These are phyloP conservation scores for Cladorrhinum sp. DNA, from an alignment of 2,329 filamentous ascomycete genomes.

Conservation along the genomic window DNA sequence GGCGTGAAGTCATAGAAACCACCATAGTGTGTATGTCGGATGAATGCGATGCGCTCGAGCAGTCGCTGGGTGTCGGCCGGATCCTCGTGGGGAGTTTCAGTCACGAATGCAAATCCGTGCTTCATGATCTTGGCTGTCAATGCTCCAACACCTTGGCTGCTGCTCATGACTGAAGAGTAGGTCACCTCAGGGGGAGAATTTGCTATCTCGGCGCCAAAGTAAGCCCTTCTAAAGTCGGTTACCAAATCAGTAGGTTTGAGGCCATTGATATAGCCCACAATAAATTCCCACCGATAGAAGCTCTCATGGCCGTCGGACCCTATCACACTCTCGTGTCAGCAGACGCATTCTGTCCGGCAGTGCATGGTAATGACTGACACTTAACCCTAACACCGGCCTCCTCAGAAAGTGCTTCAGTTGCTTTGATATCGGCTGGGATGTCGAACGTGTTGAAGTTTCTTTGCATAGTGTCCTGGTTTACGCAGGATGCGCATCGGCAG, in stretches of 20 bases:
- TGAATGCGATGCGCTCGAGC: conserved; percentile 78
- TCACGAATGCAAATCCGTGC: conserved; percentile 76
- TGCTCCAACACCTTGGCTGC: conserved; percentile 50
- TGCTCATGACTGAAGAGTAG: conserved; percentile 59
- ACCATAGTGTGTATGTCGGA: conserved; percentile 89
- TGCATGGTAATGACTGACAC: background rate
- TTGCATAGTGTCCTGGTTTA: conserved; percentile 69
- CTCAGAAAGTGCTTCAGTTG: conserved; percentile 32
- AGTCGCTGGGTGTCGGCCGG: conserved; percentile 72
- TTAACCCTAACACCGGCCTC: conserved; percentile 10
- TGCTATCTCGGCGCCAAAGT: conserved; percentile 34
- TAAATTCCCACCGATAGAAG: conserved; percentile 62
- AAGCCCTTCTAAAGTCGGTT: background rate
- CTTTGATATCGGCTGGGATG: conserved; percentile 45
- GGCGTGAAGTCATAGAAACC: conserved; percentile 78
- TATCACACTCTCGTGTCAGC: conserved; percentile 37
- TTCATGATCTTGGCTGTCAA: conserved; percentile 62
- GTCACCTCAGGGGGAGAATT: conserved; percentile 54
- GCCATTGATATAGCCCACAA: conserved; percentile 45
- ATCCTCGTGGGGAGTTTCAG: conserved; percentile 59
- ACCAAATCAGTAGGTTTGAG: conserved; percentile 23
- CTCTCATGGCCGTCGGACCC: conserved; percentile 68
- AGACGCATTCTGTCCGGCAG: background rate
- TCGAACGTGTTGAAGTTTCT: conserved; percentile 66
- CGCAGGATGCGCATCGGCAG: conserved; percentile 65